Percentiles rank a stretch among this genome's conserved stretches.
These are phyloP conservation scores for Hyphodiscus hymeniophilus DNA, from an alignment of 495 filamentous ascomycete species.

Conservation along the genomic window DNA sequence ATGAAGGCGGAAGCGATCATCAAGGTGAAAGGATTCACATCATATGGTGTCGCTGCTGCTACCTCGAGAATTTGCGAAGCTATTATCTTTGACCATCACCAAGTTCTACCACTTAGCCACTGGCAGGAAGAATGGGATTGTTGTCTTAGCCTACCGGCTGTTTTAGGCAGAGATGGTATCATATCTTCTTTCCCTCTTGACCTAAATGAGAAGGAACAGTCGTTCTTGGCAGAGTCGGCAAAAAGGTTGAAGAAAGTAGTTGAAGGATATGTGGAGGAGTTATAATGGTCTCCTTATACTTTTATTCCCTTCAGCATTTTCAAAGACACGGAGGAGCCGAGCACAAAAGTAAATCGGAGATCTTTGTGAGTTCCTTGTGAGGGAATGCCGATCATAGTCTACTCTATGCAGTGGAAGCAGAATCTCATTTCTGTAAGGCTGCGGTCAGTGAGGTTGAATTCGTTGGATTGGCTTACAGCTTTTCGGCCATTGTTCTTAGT, in stretches of 20 bases:
- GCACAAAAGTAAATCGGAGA: too few species aligned
- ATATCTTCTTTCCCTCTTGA: conserved; percentile 20
- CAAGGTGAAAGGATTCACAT: conserved; percentile 31
- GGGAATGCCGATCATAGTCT: too few species aligned
- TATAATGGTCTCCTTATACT: too few species aligned
- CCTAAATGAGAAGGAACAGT: conserved; percentile 24
- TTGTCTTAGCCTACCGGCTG: conserved; percentile 30
- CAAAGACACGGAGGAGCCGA: too few species aligned
- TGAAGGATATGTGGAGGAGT: too few species aligned
- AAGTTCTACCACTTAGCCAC: conserved; percentile 28
- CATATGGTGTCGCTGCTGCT: conserved; percentile 32
- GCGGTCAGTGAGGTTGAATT: too few species aligned
- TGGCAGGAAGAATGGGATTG: conserved; percentile 27
- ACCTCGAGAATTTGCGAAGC: conserved; percentile 31
- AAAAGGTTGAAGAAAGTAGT: conserved; percentile 21
- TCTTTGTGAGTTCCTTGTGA: too few species aligned
- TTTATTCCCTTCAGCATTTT: too few species aligned
- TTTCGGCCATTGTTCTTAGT: too few species aligned
- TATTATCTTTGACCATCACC: conserved; percentile 26
- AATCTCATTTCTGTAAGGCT: too few species aligned
- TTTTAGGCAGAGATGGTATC: conserved; percentile 29
- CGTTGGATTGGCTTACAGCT: too few species aligned
- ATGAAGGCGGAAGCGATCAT: conserved; percentile 27
- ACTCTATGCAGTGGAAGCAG: too few species aligned
- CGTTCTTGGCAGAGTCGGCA: conserved; percentile 23